Conservation (phyloP, 1,284 basidiomycete genomes). For the Pterulicium gracile region DNA sequence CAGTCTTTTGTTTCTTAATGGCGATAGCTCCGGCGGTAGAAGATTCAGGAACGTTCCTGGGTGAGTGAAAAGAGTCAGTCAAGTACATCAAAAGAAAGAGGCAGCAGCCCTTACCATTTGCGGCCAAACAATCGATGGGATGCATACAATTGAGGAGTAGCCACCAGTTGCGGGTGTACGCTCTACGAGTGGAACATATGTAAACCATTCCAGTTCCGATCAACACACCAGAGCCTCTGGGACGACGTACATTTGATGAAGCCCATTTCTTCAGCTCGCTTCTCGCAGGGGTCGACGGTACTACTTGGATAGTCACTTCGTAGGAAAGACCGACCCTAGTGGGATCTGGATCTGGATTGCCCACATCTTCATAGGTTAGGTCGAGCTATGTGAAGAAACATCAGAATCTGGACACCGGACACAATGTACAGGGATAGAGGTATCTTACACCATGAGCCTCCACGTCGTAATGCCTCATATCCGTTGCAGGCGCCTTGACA, state of each 20-base stretch:
- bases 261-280: constrained; percentile 20
- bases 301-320: constrained; percentile 24
- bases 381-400: constrained; percentile 22
- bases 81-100: not conserved
- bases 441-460: constrained; percentile 26
- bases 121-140: constrained; percentile 9
- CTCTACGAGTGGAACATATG: constrained; percentile 15
- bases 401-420: no score
- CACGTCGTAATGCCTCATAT: constrained; percentile 32
- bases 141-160: constrained; percentile 25
- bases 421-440: no score
- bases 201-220: not conserved
- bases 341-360: constrained; percentile 28
- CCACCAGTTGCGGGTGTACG: constrained; percentile 24
- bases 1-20: constrained; percentile 26
- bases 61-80: not conserved
- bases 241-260: constrained; percentile 18
- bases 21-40: constrained; percentile 19
- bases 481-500: constrained; percentile 24
- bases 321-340: constrained; percentile 29
- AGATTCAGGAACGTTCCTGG: constrained; percentile 23
- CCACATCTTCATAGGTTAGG: constrained; percentile 31
- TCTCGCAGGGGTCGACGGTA: constrained; percentile 23
- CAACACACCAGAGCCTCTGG: not conserved
- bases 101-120: not conserved